Evolutionary conservation across 176 grass and related monocot species (phyloP), one percentile per base, ranked within the genome.

Genomic region (Cenchrus purpureus): DNA sequence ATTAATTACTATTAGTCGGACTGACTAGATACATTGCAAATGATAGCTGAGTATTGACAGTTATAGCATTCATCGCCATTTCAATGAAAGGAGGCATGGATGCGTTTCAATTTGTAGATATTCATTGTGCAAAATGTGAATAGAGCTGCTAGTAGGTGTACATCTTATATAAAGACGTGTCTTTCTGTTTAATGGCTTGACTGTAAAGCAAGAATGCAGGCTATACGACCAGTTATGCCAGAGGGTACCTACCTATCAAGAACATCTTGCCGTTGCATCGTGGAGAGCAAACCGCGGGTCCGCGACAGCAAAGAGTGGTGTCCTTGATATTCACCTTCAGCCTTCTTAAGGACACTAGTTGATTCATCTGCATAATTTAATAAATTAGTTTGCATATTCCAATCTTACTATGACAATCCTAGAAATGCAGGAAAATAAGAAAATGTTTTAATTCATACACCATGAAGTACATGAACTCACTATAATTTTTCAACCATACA

Each of bases 261-360:
- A 85, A 98, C 88, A 91, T 94, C 97, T 77, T 94, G 97, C 12
- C 84, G 60, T 79, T 87, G 88, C 97, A 98, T 96, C 6, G 78
- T 91, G 64, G 97, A 98, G 52, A 96, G 93, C 81, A 95, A 86
- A 67, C 83, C 88, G 53, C 91, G 83, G 20, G 93, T 94, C 15
- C 84, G 91, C 89, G 83, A 89, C 65, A 96, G 84, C 71, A 98
- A 94, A 85, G 97, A 92, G 40, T 75, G 85, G n/a, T 98, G 93
- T 49, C 97, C 93, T 73, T 98, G 92, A 83, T 98, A 98, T 85
- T 95, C 93, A 55, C 89, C 84, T 85, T 98, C 93, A 79, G 97
- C 93, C 51, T 92, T 85, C 34, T 43, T 72, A 31, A 98, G 87
- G 69, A 95, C 93, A 67, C 84, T 84, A 4, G 90, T 92, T 53